Percentiles rank a stretch among this genome's conserved stretches.
These are phyloP conservation scores for Populus hybrid DNA, from an alignment of 441 rosid species.

Conservation along the genomic window DNA sequence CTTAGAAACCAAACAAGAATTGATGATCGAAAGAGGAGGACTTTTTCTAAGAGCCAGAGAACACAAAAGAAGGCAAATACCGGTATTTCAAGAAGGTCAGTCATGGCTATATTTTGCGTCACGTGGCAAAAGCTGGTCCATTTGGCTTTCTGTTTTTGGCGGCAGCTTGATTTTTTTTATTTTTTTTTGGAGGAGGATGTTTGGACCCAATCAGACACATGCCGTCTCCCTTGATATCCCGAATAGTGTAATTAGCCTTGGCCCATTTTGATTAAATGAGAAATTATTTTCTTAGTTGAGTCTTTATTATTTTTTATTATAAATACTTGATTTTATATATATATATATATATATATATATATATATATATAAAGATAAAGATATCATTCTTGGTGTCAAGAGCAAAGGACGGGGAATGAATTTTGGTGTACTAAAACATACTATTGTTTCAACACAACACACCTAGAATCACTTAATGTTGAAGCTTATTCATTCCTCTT, in stretches of 20 bases:
- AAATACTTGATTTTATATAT: no score
- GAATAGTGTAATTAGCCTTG: not conserved
- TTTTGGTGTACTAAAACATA: no score
- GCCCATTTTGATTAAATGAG: no score
- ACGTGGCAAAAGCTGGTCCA: slow-evolving; percentile 36
- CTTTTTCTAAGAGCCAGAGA: not conserved
- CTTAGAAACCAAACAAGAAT: slow-evolving; percentile 16
- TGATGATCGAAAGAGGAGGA: not conserved
- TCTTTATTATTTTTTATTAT: no score
- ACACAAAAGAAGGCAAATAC: not conserved
- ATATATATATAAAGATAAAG: no score
- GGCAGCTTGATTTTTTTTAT: not conserved
- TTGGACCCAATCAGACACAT: not conserved
- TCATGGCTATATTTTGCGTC: slow-evolving; percentile 13
- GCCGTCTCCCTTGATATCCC: not conserved
- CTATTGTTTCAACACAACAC: no score
- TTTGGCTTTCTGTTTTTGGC: not conserved
- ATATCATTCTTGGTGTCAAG: no score
- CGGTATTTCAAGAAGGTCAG: not conserved
- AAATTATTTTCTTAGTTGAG: not conserved
- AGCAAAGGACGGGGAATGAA: no score
- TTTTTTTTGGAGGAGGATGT: not conserved
- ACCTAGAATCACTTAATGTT: no score
- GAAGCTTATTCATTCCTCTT: no score
- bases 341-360: no score